Conservation (phyloP, 805 yeast species). For the Metschnikowia similis region DNA sequence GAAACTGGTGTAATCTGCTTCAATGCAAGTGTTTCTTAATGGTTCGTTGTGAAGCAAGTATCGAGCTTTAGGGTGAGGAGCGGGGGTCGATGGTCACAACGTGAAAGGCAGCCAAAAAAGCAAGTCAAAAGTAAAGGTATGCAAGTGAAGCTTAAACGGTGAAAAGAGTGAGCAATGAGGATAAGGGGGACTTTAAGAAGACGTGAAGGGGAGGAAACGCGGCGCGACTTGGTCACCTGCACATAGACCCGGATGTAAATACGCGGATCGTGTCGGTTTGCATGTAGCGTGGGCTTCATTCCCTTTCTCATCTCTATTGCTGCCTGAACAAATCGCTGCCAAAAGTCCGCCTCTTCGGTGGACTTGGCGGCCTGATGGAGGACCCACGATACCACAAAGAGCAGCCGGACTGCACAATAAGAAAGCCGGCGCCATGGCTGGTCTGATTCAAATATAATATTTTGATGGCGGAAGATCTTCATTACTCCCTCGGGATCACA, state of each 20-base stretch:
- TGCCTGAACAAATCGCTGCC: neutral
- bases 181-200: slow-evolving; percentile 7
- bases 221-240: slow-evolving; percentile 6
- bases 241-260: neutral
- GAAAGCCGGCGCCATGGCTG: neutral
- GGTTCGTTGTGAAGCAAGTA: neutral
- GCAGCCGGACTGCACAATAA: neutral
- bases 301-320: neutral
- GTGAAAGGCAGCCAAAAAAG: neutral
- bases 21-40: neutral
- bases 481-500: neutral
- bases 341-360: neutral
- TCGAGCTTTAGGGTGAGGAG: neutral
- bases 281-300: slow-evolving; percentile 1
- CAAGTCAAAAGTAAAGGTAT: neutral
- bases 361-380: neutral
- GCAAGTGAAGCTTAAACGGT: neutral
- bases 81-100: neutral
- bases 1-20: neutral
- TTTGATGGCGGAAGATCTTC: neutral
- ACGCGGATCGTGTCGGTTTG: slow-evolving; percentile 13
- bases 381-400: neutral
- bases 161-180: slow-evolving; percentile 6
- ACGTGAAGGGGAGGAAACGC: slow-evolving; percentile 11
- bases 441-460: neutral